Conservation (phyloP, 2,329 filamentous ascomycete genomes). For the Teratosphaeria destructans region DNA sequence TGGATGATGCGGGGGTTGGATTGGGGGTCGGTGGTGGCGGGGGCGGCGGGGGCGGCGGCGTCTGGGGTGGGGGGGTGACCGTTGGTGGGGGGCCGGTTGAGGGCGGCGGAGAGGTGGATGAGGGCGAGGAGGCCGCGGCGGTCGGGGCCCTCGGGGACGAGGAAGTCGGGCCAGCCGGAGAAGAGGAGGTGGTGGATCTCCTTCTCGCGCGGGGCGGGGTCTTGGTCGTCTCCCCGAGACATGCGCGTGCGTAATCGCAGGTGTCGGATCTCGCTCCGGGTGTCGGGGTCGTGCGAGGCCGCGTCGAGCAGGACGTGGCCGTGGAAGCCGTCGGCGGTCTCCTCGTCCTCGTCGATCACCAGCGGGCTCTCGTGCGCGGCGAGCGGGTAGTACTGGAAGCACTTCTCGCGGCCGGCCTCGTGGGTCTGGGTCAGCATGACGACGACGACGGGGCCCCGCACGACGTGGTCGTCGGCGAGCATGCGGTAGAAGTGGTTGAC, state of each 20-base stretch:
- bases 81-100: conserved; percentile 33
- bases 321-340: conserved; percentile 40
- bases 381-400: conserved; percentile 66
- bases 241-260: conserved; percentile 39
- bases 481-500: conserved; percentile 88
- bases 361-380: conserved; percentile 18
- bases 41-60: neutral
- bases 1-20: conserved; percentile 61
- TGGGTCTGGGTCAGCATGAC: conserved; percentile 90
- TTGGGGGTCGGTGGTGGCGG: conserved; percentile 10
- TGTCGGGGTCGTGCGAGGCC: conserved; percentile 44
- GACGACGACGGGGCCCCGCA: conserved; percentile 57
- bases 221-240: conserved; percentile 11
- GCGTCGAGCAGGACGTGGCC: conserved; percentile 56
- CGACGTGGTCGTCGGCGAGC: conserved; percentile 51
- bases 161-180: conserved; percentile 81
- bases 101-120: conserved; percentile 53
- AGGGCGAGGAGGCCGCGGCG: conserved; percentile 58
- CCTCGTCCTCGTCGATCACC: conserved; percentile 11
- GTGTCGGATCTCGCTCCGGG: conserved; percentile 61
- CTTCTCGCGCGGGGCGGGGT: conserved; percentile 31
- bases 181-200: conserved; percentile 78
- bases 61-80: conserved; percentile 3
- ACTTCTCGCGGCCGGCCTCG: conserved; percentile 71
- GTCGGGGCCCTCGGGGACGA: conserved; percentile 62